phyloP scores from a whole-genome alignment of 2,329 filamentous ascomycete genomes.

The Cytospora paraplurivora region DNA sequence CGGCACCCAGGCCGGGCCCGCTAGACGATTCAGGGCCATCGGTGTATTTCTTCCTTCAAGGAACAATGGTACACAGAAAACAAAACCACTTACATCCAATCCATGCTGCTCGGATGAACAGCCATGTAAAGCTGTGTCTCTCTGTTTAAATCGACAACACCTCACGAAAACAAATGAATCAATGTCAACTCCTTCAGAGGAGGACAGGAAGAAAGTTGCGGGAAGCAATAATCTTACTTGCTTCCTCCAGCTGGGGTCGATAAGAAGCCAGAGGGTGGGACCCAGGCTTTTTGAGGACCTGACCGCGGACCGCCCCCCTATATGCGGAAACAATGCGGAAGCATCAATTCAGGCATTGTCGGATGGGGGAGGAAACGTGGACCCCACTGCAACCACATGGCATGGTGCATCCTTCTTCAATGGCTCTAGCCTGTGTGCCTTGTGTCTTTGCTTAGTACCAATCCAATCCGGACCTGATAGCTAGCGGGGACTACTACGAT shows the following conservation, averaged over 20 bases:
- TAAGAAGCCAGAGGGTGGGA: background rate
- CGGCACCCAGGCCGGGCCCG: background rate
- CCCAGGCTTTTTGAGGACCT: background rate
- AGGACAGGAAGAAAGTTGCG: background rate
- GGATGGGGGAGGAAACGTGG: background rate
- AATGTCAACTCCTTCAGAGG: background rate
- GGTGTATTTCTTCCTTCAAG: background rate
- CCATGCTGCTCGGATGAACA: background rate
- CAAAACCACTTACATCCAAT: constrained; percentile 6
- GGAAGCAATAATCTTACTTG: background rate
- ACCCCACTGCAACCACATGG: constrained; percentile 2
- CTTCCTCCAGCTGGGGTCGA: background rate
- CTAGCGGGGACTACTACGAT: too few relatives aligned
- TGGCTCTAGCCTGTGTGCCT: background rate
- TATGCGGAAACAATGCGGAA: background rate
- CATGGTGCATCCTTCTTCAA: background rate
- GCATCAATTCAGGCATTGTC: too few relatives aligned
- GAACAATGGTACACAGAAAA: too few relatives aligned
- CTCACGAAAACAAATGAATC: background rate
- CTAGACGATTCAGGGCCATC: background rate
- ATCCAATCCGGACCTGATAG: background rate
- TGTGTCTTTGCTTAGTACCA: background rate
- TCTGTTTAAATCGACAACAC: background rate
- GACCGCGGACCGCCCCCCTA: background rate
- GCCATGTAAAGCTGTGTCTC: background rate